A percentile compares a stretch with the other conserved stretches of the same genome.
phyloP scores from a whole-genome alignment of 2,329 filamentous ascomycete genomes.

The Macroventuria anomochaeta region DNA sequence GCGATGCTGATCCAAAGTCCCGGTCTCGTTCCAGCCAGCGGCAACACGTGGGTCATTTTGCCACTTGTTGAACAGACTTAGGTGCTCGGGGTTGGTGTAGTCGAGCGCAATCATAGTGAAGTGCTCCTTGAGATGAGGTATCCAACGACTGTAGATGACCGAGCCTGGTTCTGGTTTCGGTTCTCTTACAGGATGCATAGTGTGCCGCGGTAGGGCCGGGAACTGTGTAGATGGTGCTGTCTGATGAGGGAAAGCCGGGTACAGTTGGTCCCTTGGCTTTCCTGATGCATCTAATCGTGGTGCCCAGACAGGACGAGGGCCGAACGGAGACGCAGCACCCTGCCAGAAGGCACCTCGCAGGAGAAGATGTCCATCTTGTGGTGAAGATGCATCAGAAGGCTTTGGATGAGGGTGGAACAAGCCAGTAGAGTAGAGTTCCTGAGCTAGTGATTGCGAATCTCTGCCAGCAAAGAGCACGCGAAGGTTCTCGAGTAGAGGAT shows the following conservation, averaged over 20 bases:
- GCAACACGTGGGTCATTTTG: constrained; percentile 84
- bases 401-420: constrained; percentile 53
- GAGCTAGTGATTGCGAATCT: constrained; percentile 45
- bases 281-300: constrained; percentile 42
- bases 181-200: constrained; percentile 73
- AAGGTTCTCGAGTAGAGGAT: constrained; percentile 55
- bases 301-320: constrained; percentile 51
- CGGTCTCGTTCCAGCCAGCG: constrained; percentile 80
- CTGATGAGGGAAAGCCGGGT: constrained; percentile 52
- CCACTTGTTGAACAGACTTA: constrained; percentile 77
- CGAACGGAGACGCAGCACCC: constrained; percentile 52
- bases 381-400: constrained; percentile 41
- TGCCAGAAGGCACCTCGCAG: constrained; percentile 59
- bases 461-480: constrained; percentile 51
- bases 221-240: constrained; percentile 58
- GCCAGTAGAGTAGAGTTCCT: constrained; percentile 53
- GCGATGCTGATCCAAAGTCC: constrained; percentile 75
- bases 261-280: constrained; percentile 50
- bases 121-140: constrained; percentile 75
- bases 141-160: constrained; percentile 78
- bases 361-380: constrained; percentile 54
- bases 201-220: constrained; percentile 59
- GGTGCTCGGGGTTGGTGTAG: constrained; percentile 67
- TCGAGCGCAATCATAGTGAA: constrained; percentile 81
- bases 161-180: constrained; percentile 74